Conservation (phyloP, 305 asterid genomes). For the Fraxinus albicans region DNA sequence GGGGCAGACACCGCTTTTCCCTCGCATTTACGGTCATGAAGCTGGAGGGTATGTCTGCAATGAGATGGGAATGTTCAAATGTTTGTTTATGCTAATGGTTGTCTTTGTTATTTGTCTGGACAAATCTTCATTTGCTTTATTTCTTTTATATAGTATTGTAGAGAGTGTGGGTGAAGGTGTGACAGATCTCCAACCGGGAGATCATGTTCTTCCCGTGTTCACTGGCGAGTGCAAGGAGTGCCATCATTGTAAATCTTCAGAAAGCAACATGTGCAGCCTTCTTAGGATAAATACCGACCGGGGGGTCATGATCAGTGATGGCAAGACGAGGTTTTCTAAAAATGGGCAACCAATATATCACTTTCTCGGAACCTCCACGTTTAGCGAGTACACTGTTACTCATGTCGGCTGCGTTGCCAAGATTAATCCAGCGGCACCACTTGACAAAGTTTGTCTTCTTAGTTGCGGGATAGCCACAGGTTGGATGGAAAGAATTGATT, state of each 20-base stretch:
- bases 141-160: slow-evolving; percentile 37
- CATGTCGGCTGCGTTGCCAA: slow-evolving; percentile 26
- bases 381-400: slow-evolving; percentile 36
- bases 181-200: slow-evolving; percentile 44
- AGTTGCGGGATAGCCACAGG: slow-evolving; percentile 34
- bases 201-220: slow-evolving; percentile 52
- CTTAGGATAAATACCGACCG: slow-evolving; percentile 61
- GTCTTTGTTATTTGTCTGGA: background rate
- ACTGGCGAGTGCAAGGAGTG: slow-evolving; percentile 59
- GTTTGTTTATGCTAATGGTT: too few relatives aligned
- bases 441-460: slow-evolving; percentile 34
- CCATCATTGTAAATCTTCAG: slow-evolving; percentile 44
- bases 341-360: slow-evolving; percentile 53
- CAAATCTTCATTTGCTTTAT: background rate
- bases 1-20: slow-evolving; percentile 60
- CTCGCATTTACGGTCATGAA: slow-evolving; percentile 65
- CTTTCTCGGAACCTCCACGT: slow-evolving; percentile 42
- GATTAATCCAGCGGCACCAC: too few relatives aligned
- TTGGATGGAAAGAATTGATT: background rate
- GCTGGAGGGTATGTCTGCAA: slow-evolving; percentile 52
- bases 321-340: slow-evolving; percentile 45
- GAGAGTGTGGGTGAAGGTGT: slow-evolving; percentile 73
- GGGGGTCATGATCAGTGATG: slow-evolving; percentile 54
- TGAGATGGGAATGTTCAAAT: background rate
- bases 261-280: slow-evolving; percentile 63